Conservation (phyloP, 106 monocot genomes). For the Dendrobium chrysotoxum region DNA sequence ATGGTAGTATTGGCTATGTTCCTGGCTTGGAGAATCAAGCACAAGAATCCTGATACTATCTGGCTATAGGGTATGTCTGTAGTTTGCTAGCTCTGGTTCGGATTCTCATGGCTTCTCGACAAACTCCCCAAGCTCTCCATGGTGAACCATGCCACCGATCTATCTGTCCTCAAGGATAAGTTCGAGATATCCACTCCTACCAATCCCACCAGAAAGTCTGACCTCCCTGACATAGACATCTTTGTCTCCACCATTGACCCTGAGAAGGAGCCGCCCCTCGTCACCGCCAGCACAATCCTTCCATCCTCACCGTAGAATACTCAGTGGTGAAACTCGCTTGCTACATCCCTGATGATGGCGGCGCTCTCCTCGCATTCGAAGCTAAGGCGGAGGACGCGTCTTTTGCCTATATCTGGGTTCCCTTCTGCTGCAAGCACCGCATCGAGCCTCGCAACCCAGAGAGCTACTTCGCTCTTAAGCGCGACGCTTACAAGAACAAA, state of each 20-base stretch:
- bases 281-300: slow-evolving; percentile 58
- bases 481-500: slow-evolving; percentile 47
- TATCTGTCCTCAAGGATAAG: slow-evolving; percentile 33
- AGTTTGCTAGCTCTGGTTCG: slow-evolving; percentile 69
- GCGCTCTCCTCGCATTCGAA: slow-evolving; percentile 10
- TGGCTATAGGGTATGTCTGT: slow-evolving; percentile 77
- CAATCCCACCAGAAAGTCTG: slow-evolving; percentile 39
- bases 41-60: slow-evolving; percentile 46
- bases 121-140: slow-evolving; percentile 60
- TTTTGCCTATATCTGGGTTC: slow-evolving; percentile 45
- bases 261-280: slow-evolving; percentile 50
- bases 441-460: slow-evolving; percentile 58
- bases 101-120: slow-evolving; percentile 74
- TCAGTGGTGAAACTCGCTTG: slow-evolving; percentile 8
- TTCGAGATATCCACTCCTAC: slow-evolving; percentile 27
- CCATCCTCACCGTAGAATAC: slow-evolving; percentile 17
- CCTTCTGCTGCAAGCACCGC: slow-evolving; percentile 47
- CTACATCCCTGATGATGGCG: slow-evolving; percentile 13
- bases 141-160: slow-evolving; percentile 51
- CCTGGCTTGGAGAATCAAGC: slow-evolving; percentile 41
- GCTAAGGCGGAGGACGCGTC: slow-evolving; percentile 45
- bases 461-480: slow-evolving; percentile 44
- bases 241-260: slow-evolving; percentile 63
- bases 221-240: slow-evolving; percentile 58
- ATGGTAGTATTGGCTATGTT: slow-evolving; percentile 34